Evolutionary conservation across 768 basidiomycete species (phyloP).

Genomic region (Amanita polypyramis): DNA sequence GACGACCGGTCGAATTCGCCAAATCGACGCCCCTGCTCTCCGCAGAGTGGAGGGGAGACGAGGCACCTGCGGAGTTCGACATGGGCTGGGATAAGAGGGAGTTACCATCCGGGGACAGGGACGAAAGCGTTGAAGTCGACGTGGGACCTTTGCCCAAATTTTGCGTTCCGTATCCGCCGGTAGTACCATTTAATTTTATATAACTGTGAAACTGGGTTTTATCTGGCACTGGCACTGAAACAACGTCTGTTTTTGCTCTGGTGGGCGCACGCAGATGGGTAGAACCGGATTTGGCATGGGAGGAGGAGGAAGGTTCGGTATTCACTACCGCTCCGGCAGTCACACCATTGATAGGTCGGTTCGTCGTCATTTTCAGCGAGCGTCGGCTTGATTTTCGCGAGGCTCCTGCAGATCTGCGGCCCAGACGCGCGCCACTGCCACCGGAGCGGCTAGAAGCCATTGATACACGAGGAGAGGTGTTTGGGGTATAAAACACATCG

Average conservation of each 20-base stretch:
- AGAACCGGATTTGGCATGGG: neutral
- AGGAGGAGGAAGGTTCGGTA: neutral
- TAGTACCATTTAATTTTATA: too few species aligned
- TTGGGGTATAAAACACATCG: constrained; percentile 50
- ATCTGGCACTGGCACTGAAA: neutral
- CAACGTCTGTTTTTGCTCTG: neutral
- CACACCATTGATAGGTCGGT: neutral
- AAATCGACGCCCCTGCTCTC: constrained; percentile 9
- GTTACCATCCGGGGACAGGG: constrained; percentile 31
- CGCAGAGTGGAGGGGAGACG: constrained; percentile 23
- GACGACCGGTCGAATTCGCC: neutral
- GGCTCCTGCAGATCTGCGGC: neutral
- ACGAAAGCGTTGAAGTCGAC: constrained; percentile 25
- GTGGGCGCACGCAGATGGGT: neutral
- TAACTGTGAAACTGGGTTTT: neutral
- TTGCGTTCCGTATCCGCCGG: neutral
- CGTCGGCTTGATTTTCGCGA: constrained; percentile 4
- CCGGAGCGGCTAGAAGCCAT: constrained; percentile 20
- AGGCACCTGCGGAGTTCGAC: constrained; percentile 28
- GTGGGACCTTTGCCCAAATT: constrained; percentile 15
- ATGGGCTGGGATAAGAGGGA: constrained; percentile 27
- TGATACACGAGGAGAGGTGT: constrained; percentile 42
- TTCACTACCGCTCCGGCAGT: neutral
- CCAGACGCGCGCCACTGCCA: constrained; percentile 9
- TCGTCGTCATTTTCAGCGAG: constrained; percentile 5